Evolutionary conservation across 2,329 filamentous ascomycete species (phyloP), one percentile per base, ranked within the genome.

Genomic region (Nemania bipapillata): DNA sequence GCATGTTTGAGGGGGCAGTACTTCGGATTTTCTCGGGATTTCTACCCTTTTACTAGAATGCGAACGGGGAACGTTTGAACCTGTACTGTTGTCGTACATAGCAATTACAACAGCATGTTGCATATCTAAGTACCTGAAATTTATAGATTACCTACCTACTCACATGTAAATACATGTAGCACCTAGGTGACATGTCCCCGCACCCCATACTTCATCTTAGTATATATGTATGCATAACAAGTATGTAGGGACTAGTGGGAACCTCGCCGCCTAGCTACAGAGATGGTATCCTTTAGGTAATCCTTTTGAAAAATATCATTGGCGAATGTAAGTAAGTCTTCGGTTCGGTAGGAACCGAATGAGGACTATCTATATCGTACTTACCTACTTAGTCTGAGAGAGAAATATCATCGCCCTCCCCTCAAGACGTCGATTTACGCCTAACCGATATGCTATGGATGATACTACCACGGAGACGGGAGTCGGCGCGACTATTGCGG

Each of bases 401-500:
- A 7, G 6, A 40, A 40, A 40, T 12, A 12, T 40, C 37, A 40
- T 20, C 6, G 17, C n/a, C 8, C 45, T 17, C 11, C 8, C 8
- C 11, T 11, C 15, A 22, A 20, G 22, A 22, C 7, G 37, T 12
- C 11, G 11, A 7, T 12, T 15, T 40, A 15, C 45, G n/a, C n/a
- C 17, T 15, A 20, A 24, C 45, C 17, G 22, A 20, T 22, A 4
- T 24, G 12, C 6, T 20, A 54, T 54, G 52, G 30, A 54, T 54
- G 28, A 32, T 26, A 20, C 26, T 5, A 35, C 52, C 32, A 42
- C 60, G 1, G 47, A 54, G 17, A 60, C 65, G 15, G 40, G n/a
- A 45, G 65, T 64, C 15, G 65, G 66, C 1, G 57, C 40, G 49
- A 17, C 63, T 11, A 55, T 64, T 50, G 63, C 56, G 28, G 66